Percentiles rank a stretch among this genome's conserved stretches.
Conservation (phyloP, 371 early-diverging fungal genomes). For the Mucor indicus region DNA sequence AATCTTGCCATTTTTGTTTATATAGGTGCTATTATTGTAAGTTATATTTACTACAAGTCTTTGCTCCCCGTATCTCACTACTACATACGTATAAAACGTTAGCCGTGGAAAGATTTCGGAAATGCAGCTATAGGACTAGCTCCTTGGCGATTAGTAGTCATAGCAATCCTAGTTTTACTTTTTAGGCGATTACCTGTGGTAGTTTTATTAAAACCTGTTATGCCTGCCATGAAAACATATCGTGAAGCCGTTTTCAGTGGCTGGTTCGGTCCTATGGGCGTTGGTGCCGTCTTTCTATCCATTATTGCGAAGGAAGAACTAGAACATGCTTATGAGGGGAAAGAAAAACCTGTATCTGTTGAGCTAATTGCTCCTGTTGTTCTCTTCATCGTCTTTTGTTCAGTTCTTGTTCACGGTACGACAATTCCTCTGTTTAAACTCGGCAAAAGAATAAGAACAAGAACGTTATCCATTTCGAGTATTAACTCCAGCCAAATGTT, state of each 20-base stretch:
- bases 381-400: constrained; percentile 72
- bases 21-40: constrained; percentile 82
- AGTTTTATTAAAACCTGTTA: constrained; percentile 57
- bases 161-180: constrained; percentile 70
- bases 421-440: constrained; percentile 74
- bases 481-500: constrained; percentile 19
- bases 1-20: constrained; percentile 92
- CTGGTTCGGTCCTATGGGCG: constrained; percentile 95
- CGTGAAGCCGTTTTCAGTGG: constrained; percentile 93
- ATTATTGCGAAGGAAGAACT: constrained; percentile 57
- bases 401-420: constrained; percentile 82
- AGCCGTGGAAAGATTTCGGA: constrained; percentile 72
- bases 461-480: constrained; percentile 41
- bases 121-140: constrained; percentile 45
- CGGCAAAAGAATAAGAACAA: constrained; percentile 37
- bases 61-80: background rate
- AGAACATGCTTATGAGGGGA: constrained; percentile 27
- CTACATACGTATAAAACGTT: no score
- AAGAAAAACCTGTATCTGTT: constrained; percentile 26
- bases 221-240: constrained; percentile 71
- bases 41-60: constrained; percentile 6
- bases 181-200: constrained; percentile 85
- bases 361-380: constrained; percentile 61
- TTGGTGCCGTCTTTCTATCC: constrained; percentile 82
- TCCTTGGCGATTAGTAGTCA: constrained; percentile 66